Conservation (phyloP, 2,329 filamentous ascomycete species). For the Microthyrium microscopicum region DNA sequence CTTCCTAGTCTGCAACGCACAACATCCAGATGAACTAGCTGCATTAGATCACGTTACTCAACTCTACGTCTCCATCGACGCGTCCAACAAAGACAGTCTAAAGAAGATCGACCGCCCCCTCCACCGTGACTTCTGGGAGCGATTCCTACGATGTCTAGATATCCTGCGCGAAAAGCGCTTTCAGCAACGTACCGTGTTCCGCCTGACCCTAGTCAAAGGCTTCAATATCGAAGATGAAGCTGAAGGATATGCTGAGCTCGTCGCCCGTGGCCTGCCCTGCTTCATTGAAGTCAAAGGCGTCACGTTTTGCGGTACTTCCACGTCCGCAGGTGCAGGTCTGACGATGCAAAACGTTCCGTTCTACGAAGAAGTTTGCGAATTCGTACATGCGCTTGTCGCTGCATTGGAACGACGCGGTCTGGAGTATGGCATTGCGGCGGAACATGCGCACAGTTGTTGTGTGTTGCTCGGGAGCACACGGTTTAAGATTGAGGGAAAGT, state of each 20-base stretch:
- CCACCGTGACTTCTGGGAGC: conserved; percentile 94
- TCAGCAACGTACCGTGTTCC: conserved; percentile 82
- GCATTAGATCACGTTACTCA: conserved; percentile 76
- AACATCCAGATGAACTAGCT: conserved; percentile 82
- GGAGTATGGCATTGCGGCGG: conserved; percentile 78
- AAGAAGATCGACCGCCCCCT: conserved; percentile 81
- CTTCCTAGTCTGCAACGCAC: conserved; percentile 93
- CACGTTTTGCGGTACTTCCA: conserved; percentile 86
- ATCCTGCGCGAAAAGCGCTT: conserved; percentile 73
- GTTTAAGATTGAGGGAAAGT: conserved; percentile 61
- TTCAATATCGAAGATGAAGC: conserved; percentile 96
- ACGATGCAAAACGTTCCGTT: conserved; percentile 98
- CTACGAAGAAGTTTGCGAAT: conserved; percentile 75
- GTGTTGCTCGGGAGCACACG: conserved; percentile 68
- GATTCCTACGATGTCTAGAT: conserved; percentile 79
- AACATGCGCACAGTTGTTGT: conserved; percentile 91
- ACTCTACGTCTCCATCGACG: conserved; percentile 91
- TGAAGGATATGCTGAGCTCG: conserved; percentile 74
- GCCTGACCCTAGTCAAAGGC: conserved; percentile 87
- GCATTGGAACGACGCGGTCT: conserved; percentile 55
- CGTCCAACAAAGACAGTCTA: conserved; percentile 73
- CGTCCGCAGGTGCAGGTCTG: conserved; percentile 66
- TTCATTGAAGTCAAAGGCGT: conserved; percentile 96
- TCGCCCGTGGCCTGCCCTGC: conserved; percentile 71
- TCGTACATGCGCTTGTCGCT: conserved; percentile 58